Percentiles rank a stretch among this genome's conserved stretches.
Conservation (phyloP, 2,329 filamentous ascomycete species). For the Fusarium odoratissimum region DNA sequence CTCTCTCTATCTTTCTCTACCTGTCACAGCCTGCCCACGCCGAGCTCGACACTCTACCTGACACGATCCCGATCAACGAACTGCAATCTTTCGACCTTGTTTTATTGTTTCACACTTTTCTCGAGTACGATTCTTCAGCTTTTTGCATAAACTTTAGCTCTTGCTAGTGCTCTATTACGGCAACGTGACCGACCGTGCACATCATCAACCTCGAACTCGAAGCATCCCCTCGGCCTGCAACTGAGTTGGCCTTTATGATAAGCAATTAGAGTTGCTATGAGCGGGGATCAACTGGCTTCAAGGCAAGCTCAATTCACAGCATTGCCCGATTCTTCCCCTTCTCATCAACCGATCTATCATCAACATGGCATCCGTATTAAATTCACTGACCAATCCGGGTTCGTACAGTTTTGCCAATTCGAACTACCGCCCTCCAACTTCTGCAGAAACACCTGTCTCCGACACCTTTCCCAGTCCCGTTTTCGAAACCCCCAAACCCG, state of each 20-base stretch:
- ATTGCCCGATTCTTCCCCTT: constrained; percentile 9
- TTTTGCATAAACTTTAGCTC: constrained; percentile 35
- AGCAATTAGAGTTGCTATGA: constrained; percentile 66
- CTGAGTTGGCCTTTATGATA: constrained; percentile 43
- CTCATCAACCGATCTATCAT: constrained; percentile 20
- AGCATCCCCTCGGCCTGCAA: constrained; percentile 24
- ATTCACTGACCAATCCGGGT: constrained; percentile 51
- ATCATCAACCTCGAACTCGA: constrained; percentile 33
- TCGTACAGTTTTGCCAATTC: constrained; percentile 69
- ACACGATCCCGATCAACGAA: constrained; percentile 10
- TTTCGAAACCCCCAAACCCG: constrained; percentile 67
- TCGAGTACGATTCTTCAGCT: constrained; percentile 10
- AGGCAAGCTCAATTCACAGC: constrained; percentile 57
- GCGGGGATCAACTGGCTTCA: constrained; percentile 66
- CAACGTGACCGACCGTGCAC: constrained; percentile 36
- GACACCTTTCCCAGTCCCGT: constrained; percentile 64
- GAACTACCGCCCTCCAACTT: constrained; percentile 70
- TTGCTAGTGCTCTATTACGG: constrained; percentile 26
- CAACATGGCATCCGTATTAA: constrained; percentile 19
- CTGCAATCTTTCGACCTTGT: constrained; percentile 5
- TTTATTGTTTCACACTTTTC: neutral
- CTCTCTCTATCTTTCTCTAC: constrained; percentile 17
- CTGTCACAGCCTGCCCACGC: constrained; percentile 32
- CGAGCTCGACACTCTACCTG: constrained; percentile 26
- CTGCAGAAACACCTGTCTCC: constrained; percentile 67